Evolutionary conservation across 495 filamentous ascomycete genomes (phyloP).

Genomic region (Letharia columbiana): DNA sequence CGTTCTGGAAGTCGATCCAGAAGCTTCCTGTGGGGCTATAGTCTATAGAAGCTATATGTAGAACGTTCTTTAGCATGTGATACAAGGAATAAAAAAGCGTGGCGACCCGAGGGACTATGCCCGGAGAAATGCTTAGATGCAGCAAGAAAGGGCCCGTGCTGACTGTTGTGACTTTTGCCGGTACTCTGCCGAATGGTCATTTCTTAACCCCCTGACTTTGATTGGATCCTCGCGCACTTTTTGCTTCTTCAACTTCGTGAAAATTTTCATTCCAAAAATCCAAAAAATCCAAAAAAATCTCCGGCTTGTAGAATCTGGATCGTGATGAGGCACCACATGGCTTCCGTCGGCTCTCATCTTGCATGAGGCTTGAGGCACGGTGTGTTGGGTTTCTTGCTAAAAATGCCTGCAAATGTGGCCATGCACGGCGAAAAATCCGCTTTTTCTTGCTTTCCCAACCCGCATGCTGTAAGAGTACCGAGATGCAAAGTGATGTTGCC

Average conservation of each 20-base stretch:
- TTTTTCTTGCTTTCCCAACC: background rate
- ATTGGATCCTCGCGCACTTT: background rate
- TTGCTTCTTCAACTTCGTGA: background rate
- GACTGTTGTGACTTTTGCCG: background rate
- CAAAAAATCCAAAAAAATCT: background rate
- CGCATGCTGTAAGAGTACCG: background rate
- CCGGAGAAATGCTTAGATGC: background rate
- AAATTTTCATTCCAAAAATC: background rate
- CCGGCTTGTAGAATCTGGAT: background rate
- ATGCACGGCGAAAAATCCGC: background rate
- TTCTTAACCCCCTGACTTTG: background rate
- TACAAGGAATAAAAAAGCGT: background rate
- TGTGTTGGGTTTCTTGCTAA: background rate
- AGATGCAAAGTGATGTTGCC: background rate
- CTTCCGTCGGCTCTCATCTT: background rate
- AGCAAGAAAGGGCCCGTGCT: background rate
- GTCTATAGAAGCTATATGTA: background rate
- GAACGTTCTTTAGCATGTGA: background rate
- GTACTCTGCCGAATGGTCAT: background rate
- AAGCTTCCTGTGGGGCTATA: background rate
- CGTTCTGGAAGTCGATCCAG: slow-evolving; percentile 1
- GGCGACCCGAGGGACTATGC: background rate
- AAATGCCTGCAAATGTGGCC: background rate
- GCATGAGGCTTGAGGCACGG: background rate
- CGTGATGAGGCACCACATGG: background rate